Evolutionary conservation across 306 rosid genomes (phyloP).

Genomic region (Sphenostylis stenocarpa): DNA sequence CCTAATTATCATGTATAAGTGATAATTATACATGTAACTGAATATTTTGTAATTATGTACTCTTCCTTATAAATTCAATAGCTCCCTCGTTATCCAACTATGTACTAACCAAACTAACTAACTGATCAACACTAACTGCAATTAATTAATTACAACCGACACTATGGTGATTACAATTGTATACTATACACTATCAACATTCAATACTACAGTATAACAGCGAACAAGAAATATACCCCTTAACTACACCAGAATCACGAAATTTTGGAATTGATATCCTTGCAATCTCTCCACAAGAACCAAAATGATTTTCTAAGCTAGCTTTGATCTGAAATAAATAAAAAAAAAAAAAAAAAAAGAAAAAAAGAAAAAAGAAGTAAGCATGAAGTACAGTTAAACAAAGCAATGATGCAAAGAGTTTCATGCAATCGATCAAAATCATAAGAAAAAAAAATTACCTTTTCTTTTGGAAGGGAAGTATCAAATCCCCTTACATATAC

Average conservation of each 20-base stretch:
- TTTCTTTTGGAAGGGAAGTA: conserved; percentile 45
- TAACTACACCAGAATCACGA: conserved; percentile 43
- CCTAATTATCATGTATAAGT: too few relatives aligned
- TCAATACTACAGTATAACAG: background rate
- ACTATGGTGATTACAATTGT: too few relatives aligned
- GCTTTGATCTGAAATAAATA: conserved; percentile 61
- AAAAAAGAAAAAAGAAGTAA: background rate
- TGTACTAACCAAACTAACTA: too few relatives aligned
- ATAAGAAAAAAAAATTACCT: conserved; percentile 43
- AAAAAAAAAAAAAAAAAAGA: too few relatives aligned
- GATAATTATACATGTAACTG: too few relatives aligned
- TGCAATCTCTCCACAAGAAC: conserved; percentile 65
- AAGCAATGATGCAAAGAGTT: background rate
- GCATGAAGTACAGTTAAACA: background rate
- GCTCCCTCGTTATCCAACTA: too few relatives aligned
- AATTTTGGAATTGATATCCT: conserved; percentile 66
- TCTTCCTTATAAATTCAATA: too few relatives aligned
- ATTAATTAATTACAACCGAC: too few relatives aligned
- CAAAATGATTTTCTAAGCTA: conserved; percentile 53
- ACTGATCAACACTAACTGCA: too few relatives aligned
- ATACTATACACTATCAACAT: background rate
- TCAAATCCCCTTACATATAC: conserved; percentile 62
- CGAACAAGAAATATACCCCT: conserved; percentile 55
- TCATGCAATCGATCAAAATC: conserved; percentile 6
- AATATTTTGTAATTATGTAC: too few relatives aligned